These are phyloP conservation scores for Penicillium taxi DNA, from an alignment of 495 filamentous ascomycete species.

Conservation along the genomic window DNA sequence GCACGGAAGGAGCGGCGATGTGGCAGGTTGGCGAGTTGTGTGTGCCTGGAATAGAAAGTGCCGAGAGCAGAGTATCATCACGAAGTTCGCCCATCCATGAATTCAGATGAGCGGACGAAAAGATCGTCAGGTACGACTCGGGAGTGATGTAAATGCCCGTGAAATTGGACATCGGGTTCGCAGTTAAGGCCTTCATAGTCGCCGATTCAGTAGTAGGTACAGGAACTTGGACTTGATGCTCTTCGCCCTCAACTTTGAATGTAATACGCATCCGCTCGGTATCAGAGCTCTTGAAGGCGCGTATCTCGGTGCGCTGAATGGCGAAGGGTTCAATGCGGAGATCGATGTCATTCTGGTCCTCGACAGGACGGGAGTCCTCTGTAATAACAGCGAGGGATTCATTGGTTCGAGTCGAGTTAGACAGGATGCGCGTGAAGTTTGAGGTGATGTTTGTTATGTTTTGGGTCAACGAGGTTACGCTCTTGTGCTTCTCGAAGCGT, in stretches of 20 bases:
- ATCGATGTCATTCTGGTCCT: slow-evolving; percentile 41
- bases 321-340: slow-evolving; percentile 53
- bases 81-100: slow-evolving; percentile 74
- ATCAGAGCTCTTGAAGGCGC: slow-evolving; percentile 33
- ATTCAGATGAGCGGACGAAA: slow-evolving; percentile 60
- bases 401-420: slow-evolving; percentile 35
- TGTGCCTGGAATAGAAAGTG: slow-evolving; percentile 86
- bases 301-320: slow-evolving; percentile 48
- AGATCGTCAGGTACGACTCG: slow-evolving; percentile 62
- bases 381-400: slow-evolving; percentile 36
- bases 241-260: slow-evolving; percentile 52
- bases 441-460: slow-evolving; percentile 36
- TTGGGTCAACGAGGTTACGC: too few species aligned
- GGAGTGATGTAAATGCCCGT: slow-evolving; percentile 64
- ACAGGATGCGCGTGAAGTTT: slow-evolving; percentile 45
- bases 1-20: slow-evolving; percentile 79
- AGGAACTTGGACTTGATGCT: slow-evolving; percentile 54
- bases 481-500: slow-evolving; percentile 48
- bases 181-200: slow-evolving; percentile 45
- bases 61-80: slow-evolving; percentile 61
- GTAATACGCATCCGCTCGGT: slow-evolving; percentile 54
- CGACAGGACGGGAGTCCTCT: slow-evolving; percentile 48
- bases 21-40: slow-evolving; percentile 88
- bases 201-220: slow-evolving; percentile 47
- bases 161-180: slow-evolving; percentile 53